Base-by-base conservation (phyloP, 768 basidiomycete species). In the Boletus subcaerulescens region DNA sequence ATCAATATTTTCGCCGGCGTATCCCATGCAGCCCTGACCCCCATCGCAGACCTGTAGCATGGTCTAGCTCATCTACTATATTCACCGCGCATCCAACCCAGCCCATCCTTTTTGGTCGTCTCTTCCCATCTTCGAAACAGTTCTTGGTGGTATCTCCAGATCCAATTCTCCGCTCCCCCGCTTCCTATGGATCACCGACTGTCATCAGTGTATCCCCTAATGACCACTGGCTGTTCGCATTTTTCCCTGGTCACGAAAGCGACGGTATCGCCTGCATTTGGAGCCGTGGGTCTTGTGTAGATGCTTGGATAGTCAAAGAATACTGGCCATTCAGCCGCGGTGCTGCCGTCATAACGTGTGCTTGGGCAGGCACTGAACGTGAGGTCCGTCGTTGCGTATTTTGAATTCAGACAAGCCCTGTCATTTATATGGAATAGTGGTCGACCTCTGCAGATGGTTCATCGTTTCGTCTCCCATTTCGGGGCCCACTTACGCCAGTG, bases 211-310 rank as follows among this genome's bases (percentile, higher is more conserved):
- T 83, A 18, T 79, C 83, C 6, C 77, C 85, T 3, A 72, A 73
- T 29, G 82, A 85, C 56, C 75, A 78, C 45, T 86, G 80, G 82
- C 65, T 91, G 5, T 90, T 89, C 62, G 88, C 87, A 1, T 91
- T 84, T 64, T 91, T 87, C 64, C 87, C 88, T 12, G 76, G 84
- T 39, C 72, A 73, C 31, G 78, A 77, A 24, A 66, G 71, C 1
- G 82, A 84, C 55, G 86, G 87, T 12, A 68, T 80, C 41, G 82
- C 78, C 13, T 87, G 88, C 63, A 59, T 90, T 15, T 91, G 89
- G 87, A 76, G 74, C 45, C 78, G 80, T 32, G 84, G 78, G 3
- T 53, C 72, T 12, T 82, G 83, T 56, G 70, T 87, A 31, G 86
- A 91, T 59, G 74, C 63, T 29, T 91, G 90, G 86, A 67, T 50